These are phyloP conservation scores for Backusella psychrophila DNA, from an alignment of 192 early-diverging fungal genomes.

Conservation along the genomic window DNA sequence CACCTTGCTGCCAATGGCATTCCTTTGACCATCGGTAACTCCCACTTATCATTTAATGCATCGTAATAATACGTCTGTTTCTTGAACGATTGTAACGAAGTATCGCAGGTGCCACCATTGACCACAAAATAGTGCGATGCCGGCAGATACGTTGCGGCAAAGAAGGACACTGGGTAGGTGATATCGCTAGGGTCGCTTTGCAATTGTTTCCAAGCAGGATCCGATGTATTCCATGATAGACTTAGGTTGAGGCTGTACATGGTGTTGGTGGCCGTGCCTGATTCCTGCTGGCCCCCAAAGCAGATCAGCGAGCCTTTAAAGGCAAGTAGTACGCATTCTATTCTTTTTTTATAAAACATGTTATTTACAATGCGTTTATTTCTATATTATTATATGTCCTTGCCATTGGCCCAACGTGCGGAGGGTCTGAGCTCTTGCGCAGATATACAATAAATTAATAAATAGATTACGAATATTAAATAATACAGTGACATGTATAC, in stretches of 20 bases:
- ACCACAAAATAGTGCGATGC: neutral
- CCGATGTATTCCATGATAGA: slow-evolving; percentile 11
- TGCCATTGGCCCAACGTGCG: slow-evolving; percentile 23
- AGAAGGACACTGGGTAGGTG: neutral
- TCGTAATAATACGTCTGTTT: slow-evolving; percentile 4
- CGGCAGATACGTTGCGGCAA: slow-evolving; percentile 1
- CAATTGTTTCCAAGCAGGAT: neutral
- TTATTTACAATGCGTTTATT: neutral
- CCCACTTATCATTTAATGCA: slow-evolving; percentile 19
- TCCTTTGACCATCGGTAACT: slow-evolving; percentile 7
- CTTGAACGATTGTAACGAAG: neutral
- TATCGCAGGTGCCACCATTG: slow-evolving; percentile 11
- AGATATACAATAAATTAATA: neutral
- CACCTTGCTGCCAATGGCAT: neutral
- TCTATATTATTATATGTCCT: neutral
- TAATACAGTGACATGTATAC: neutral
- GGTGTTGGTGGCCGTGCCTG: neutral
- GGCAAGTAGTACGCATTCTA: slow-evolving; percentile 11
- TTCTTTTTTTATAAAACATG: neutral
- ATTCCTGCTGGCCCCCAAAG: slow-evolving; percentile 7
- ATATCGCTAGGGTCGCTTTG: neutral
- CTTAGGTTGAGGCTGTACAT: neutral
- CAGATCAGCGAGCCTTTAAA: slow-evolving; percentile 7
- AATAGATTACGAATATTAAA: neutral
- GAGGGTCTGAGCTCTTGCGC: slow-evolving; percentile 12